Conservation (phyloP, 805 yeast species). For the Helenozyma rhizophorensis region DNA sequence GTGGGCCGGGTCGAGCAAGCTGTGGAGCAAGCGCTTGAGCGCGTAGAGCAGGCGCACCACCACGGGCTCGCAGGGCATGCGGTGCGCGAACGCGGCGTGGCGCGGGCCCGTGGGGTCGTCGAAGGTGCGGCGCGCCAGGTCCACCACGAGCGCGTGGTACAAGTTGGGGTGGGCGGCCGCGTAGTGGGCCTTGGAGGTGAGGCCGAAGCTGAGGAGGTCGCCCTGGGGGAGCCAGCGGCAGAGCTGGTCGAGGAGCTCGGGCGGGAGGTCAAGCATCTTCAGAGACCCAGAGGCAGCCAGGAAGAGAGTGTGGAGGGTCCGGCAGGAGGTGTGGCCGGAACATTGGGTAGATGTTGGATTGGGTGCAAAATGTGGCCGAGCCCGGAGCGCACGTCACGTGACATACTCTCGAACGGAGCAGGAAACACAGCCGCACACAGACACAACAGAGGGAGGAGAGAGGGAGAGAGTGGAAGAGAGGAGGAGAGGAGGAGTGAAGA, state of each 20-base stretch:
- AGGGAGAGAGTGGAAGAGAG: too few species aligned
- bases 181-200: constrained; percentile 6
- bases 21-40: constrained; percentile 10
- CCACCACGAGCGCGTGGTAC: constrained; percentile 10
- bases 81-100: background rate
- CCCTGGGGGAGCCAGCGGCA: constrained; percentile 9
- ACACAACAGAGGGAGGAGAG: constrained; percentile 4
- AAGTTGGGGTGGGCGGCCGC: constrained; percentile 5
- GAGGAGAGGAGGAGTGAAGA: too few species aligned
- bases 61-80: constrained; percentile 4
- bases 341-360: background rate
- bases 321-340: background rate
- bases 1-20: constrained; percentile 5
- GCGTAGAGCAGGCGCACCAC: constrained; percentile 14
- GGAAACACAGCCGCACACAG: too few species aligned
- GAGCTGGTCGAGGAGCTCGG: constrained; percentile 6
- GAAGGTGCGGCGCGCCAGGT: constrained; percentile 8
- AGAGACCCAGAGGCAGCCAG: too few species aligned
- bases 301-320: background rate
- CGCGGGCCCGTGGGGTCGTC: constrained; percentile 1
- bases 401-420: too few species aligned
- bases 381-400: too few species aligned
- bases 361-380: constrained; percentile 14
- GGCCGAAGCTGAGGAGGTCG: constrained; percentile 10
- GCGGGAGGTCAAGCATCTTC: constrained; percentile 9